Evolutionary conservation across 371 early-diverging fungal species (phyloP), one percentile per base, ranked within the genome.

Genomic region (Chytridium lagenaria): DNA sequence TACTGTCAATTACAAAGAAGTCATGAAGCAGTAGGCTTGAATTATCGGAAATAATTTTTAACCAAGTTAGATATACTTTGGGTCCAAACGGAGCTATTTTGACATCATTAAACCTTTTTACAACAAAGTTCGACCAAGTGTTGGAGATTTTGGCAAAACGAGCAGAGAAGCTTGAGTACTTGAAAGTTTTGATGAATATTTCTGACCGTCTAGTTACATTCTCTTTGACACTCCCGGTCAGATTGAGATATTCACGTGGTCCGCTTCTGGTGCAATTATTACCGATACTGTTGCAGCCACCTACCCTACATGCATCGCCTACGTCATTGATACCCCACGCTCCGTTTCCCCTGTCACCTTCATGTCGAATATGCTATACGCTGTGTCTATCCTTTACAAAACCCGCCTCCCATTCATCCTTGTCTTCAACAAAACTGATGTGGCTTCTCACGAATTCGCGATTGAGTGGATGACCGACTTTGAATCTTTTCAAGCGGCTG

Each of bases 181-280:
- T n/a, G 88, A 81, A 49, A 26, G n/a, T 10, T 31, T 70, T 75
- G 76, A 66, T 59, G 49, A 5, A n/a, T 52, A 5, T 26, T 5
- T 5, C 31, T 61, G 26, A 61, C 61, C 36, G 34, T 44, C 31
- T 69, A 92, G 92, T 65, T 90, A 94, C 78, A 85, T 96, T 63
- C 81, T 99, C 19, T 88, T 99, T n/a, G 99, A 99, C 83, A 99
- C 99, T 16, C 99, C 99, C 38, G 99, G 99, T 26, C 99, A 99
- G 83, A 99, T 99, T 76, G 99, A 99, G 86, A 97, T 99, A 71
- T 99, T 99, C 86, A 99, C 99, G 22, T 99, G 99, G 98, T 98
- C 98, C 40, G 98, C 99, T 10, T 95, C 98, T 7, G 99, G 99
- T 31, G 87, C 95, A 40, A 98, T 99, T 75, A 96, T 99, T 76